Evolutionary conservation across 2,329 filamentous ascomycete genomes (phyloP).

Genomic region (Ceratocystis destructans): DNA sequence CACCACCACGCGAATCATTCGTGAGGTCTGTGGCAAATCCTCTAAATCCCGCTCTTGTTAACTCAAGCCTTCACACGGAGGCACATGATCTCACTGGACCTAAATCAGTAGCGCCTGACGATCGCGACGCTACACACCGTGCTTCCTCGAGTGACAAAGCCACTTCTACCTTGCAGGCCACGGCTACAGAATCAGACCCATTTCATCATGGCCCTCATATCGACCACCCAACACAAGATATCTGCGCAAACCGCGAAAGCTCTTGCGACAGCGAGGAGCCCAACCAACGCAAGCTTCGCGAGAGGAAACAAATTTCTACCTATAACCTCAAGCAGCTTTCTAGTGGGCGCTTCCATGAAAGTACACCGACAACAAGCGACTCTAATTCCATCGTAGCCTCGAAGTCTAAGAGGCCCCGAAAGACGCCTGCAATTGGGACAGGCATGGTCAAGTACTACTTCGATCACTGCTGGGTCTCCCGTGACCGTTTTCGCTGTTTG

Average conservation of each 20-base stretch:
- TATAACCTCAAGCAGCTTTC: slow-evolving; percentile 49
- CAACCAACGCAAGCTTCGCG: background rate
- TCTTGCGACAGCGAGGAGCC: background rate
- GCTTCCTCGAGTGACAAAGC: background rate
- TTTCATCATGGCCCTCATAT: background rate
- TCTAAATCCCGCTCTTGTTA: no score
- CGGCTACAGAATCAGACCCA: background rate
- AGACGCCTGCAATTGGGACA: background rate
- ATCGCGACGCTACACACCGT: background rate
- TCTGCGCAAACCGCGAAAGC: background rate
- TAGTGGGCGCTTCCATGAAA: slow-evolving; percentile 25
- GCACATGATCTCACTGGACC: background rate
- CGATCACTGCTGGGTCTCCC: slow-evolving; percentile 32
- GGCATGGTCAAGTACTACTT: slow-evolving; percentile 35
- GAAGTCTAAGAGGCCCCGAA: background rate
- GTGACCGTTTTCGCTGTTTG: slow-evolving; percentile 39
- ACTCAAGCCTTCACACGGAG: no score
- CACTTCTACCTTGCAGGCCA: background rate
- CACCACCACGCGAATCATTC: no score
- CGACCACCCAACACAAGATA: background rate
- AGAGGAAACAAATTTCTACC: slow-evolving; percentile 7
- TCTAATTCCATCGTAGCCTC: background rate
- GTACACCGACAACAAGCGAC: background rate
- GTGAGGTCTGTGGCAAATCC: no score
- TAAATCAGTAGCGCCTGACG: background rate